Conservation (phyloP, 345 rosid species). For the Acer campestre region DNA sequence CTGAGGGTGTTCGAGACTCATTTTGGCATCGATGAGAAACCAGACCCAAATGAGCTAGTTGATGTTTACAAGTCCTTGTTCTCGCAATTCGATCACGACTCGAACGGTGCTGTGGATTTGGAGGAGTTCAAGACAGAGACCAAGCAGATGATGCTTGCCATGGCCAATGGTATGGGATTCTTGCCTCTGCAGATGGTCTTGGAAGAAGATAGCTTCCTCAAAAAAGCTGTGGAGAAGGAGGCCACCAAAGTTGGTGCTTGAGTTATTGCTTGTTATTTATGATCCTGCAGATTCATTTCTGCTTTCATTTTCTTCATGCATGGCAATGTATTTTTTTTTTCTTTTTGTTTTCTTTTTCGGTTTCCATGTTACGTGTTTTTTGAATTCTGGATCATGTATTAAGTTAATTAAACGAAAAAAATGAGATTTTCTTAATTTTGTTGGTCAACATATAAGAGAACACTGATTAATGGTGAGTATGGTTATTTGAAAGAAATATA, state of each 20-base stretch:
- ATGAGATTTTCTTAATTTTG: too few species aligned
- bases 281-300: background rate
- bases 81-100: constrained; percentile 42
- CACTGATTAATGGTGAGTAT: too few species aligned
- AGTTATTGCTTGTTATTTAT: background rate
- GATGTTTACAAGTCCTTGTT: constrained; percentile 35
- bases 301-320: background rate
- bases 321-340: too few species aligned
- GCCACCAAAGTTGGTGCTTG: constrained; percentile 19
- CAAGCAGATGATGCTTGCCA: constrained; percentile 43
- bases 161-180: constrained; percentile 53
- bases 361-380: background rate
- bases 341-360: too few species aligned
- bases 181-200: constrained; percentile 52
- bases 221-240: constrained; percentile 51
- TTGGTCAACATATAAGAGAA: too few species aligned
- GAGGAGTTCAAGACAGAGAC: constrained; percentile 55
- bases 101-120: constrained; percentile 37
- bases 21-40: constrained; percentile 37
- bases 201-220: constrained; percentile 50
- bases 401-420: background rate
- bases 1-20: constrained; percentile 46
- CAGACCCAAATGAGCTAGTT: constrained; percentile 29
- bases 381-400: background rate
- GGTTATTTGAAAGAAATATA: too few species aligned